Conservation (phyloP, 495 filamentous ascomycete genomes). For the Hypoxylon intermedium region DNA sequence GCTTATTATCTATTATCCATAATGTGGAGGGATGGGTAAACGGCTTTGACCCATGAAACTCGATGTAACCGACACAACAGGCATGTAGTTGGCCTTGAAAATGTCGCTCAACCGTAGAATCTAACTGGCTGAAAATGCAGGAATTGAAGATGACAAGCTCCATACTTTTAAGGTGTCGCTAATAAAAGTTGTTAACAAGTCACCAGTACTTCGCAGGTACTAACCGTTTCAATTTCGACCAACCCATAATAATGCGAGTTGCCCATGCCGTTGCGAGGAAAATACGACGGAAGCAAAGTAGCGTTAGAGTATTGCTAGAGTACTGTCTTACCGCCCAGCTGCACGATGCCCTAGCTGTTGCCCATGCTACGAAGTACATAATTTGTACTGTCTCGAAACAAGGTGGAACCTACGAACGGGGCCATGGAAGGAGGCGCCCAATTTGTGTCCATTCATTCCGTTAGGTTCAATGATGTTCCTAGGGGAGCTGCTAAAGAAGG, state of each 20-base stretch:
- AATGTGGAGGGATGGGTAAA: conserved; percentile 26
- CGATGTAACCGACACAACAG: conserved; percentile 26
- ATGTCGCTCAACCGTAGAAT: conserved; percentile 1
- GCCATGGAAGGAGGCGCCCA: conserved; percentile 9
- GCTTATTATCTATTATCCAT: conserved; percentile 24
- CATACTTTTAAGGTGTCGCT: neutral
- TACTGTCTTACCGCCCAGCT: conserved; percentile 8
- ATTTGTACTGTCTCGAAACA: conserved; percentile 6
- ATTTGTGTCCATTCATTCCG: conserved; percentile 2
- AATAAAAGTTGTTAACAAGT: neutral
- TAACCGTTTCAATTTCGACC: neutral
- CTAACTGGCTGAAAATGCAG: conserved; percentile 2
- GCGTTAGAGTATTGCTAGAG: conserved; percentile 2
- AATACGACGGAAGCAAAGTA: neutral
- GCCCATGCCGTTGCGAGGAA: neutral
- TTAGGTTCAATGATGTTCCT: conserved; percentile 15
- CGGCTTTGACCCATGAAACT: conserved; percentile 30
- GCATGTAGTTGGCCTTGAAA: conserved; percentile 4
- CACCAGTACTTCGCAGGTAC: neutral
- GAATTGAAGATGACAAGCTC: neutral
- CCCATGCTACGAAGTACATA: conserved; percentile 4
- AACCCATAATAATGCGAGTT: neutral
- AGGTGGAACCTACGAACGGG: conserved; percentile 13
- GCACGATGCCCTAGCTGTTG: conserved; percentile 18
- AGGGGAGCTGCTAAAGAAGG: conserved; percentile 20